Percentiles rank a stretch among this genome's conserved stretches.
Conservation (phyloP, 2,329 filamentous ascomycete species). For the Aspergillus pseudonomiae region DNA sequence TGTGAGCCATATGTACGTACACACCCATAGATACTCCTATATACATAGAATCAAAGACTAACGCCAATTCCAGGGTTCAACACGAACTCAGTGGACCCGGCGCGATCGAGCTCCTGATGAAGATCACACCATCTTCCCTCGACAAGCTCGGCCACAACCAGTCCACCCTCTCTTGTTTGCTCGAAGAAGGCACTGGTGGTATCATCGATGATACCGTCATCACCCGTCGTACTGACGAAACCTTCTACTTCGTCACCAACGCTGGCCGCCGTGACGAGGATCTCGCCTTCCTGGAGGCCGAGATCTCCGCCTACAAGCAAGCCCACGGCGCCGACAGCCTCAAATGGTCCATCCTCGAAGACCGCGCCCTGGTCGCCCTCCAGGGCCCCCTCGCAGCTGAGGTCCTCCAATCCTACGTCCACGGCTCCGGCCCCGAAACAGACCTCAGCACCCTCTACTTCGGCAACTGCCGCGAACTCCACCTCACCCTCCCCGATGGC, state of each 20-base stretch:
- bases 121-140: slow-evolving; percentile 77
- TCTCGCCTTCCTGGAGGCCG: slow-evolving; percentile 70
- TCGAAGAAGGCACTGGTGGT: slow-evolving; percentile 79
- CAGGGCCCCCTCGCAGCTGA: slow-evolving; percentile 79
- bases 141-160: slow-evolving; percentile 65
- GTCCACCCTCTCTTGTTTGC: slow-evolving; percentile 80
- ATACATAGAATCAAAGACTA: not conserved
- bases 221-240: slow-evolving; percentile 71
- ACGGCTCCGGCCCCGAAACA: slow-evolving; percentile 49
- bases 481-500: slow-evolving; percentile 62
- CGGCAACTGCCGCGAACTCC: slow-evolving; percentile 70
- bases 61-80: slow-evolving; percentile 61
- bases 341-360: slow-evolving; percentile 70
- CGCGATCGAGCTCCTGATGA: slow-evolving; percentile 79
- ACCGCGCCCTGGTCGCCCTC: slow-evolving; percentile 80
- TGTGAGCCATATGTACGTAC: slow-evolving; percentile 87
- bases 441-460: slow-evolving; percentile 76
- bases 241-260: slow-evolving; percentile 94
- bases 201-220: slow-evolving; percentile 96
- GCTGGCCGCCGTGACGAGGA: slow-evolving; percentile 91
- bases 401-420: slow-evolving; percentile 68
- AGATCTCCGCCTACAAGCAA: slow-evolving; percentile 65
- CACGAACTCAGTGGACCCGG: slow-evolving; percentile 81
- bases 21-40: not conserved
- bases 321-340: slow-evolving; percentile 58